These are phyloP conservation scores for Pinus taeda DNA, from an alignment of 75 land plant species.

Conservation along the genomic window DNA sequence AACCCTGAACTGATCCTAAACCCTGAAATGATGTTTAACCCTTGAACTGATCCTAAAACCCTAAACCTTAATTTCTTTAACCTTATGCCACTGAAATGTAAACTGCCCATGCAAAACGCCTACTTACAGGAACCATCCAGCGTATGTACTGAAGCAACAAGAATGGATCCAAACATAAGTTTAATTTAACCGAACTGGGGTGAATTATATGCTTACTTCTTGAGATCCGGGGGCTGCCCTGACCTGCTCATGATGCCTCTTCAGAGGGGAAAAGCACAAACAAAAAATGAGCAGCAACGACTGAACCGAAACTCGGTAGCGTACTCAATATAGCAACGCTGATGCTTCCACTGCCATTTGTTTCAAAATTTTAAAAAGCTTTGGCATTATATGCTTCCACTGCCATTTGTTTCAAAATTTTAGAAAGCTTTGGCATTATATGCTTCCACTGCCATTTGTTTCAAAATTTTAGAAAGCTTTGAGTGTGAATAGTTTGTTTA, in stretches of 20 bases:
- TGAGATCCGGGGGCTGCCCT: slow-evolving; percentile 90
- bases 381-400: too few species aligned
- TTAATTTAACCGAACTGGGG: not conserved
- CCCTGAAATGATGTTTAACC: not conserved
- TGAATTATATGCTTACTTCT: slow-evolving; percentile 53
- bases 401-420: too few species aligned
- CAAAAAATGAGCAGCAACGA: too few species aligned
- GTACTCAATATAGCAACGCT: too few species aligned
- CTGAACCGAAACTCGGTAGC: too few species aligned
- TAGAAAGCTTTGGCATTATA: too few species aligned
- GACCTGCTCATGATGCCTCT: slow-evolving; percentile 62
- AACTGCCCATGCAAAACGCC: not conserved
- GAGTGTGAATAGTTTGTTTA: too few species aligned
- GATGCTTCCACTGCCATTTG: too few species aligned
- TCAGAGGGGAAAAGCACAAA: too few species aligned
- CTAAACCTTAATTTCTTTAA: not conserved
- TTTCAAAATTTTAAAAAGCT: too few species aligned
- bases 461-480: too few species aligned
- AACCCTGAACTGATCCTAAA: not conserved
- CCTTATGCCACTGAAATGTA: not conserved
- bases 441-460: too few species aligned
- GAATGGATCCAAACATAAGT: not conserved
- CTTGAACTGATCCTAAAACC: not conserved
- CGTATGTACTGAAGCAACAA: not conserved
- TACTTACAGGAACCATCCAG: not conserved